phyloP scores from a whole-genome alignment of 371 early-diverging fungal genomes.

The Rhizomucor pusillus region DNA sequence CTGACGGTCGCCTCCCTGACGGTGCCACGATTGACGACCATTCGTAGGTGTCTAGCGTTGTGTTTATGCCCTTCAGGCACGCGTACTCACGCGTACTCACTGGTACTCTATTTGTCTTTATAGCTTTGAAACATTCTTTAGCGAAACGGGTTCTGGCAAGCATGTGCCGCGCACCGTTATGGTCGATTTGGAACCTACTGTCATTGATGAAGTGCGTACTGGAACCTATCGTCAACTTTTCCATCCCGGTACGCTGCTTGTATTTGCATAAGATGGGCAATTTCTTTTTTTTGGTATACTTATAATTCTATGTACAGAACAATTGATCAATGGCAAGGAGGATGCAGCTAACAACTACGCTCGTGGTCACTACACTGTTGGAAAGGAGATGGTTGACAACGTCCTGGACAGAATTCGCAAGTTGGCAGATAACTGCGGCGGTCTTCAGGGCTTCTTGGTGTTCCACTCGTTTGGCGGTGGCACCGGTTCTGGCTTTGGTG shows the following conservation, averaged over 20 bases:
- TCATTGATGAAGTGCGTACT: slow-evolving; percentile 96
- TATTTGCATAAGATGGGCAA: not conserved
- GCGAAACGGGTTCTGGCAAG: slow-evolving; percentile 94
- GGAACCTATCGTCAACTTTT: slow-evolving; percentile 96
- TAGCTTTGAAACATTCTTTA: slow-evolving; percentile 78
- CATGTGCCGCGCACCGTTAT: slow-evolving; percentile 98
- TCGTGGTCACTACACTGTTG: slow-evolving; percentile 99
- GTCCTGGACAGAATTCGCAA: slow-evolving; percentile 97
- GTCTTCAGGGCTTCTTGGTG: slow-evolving; percentile 96
- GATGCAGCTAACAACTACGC: slow-evolving; percentile 99
- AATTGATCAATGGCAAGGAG: slow-evolving; percentile 98
- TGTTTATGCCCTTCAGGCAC: too few species aligned
- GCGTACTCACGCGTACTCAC: too few species aligned
- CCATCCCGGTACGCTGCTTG: slow-evolving; percentile 79
- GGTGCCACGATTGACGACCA: slow-evolving; percentile 18
- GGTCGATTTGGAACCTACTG: slow-evolving; percentile 98
- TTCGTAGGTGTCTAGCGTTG: slow-evolving; percentile 1
- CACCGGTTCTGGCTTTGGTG: slow-evolving; percentile 99
- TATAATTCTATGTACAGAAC: slow-evolving; percentile 46
- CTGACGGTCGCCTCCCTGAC: slow-evolving; percentile 76
- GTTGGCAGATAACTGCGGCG: slow-evolving; percentile 97
- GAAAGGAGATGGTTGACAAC: slow-evolving; percentile 97
- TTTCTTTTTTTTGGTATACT: not conserved
- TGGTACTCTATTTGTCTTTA: too few species aligned
- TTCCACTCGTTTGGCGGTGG: slow-evolving; percentile 99